A percentile compares a stretch with the other conserved stretches of the same genome.
These are phyloP conservation scores for Podospora didyma DNA, from an alignment of 495 filamentous ascomycete species.

Conservation along the genomic window DNA sequence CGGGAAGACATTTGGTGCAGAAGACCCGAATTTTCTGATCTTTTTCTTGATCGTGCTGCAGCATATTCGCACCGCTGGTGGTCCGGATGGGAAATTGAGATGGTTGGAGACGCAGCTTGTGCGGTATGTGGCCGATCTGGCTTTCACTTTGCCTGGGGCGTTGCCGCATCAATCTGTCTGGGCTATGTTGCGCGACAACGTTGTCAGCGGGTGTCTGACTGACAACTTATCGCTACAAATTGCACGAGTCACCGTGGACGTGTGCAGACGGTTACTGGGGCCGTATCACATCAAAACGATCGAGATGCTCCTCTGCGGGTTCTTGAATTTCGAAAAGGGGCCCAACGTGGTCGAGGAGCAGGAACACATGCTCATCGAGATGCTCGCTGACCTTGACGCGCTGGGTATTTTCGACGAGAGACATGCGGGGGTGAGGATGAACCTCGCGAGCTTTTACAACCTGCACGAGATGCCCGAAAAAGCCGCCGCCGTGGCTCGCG, in stretches of 20 bases:
- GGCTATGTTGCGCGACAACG: slow-evolving; percentile 2
- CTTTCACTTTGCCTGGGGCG: background rate
- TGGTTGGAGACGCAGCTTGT: slow-evolving; percentile 8
- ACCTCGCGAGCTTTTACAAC: slow-evolving; percentile 7
- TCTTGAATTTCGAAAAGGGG: slow-evolving; percentile 1
- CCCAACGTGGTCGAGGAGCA: background rate
- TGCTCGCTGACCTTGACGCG: slow-evolving; percentile 4
- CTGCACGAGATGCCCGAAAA: background rate
- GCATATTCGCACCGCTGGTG: background rate
- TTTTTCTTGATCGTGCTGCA: slow-evolving; percentile 4
- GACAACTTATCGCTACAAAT: slow-evolving; percentile 3
- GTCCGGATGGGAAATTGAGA: slow-evolving; percentile 1
- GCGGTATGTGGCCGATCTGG: slow-evolving; percentile 4
- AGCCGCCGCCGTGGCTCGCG: background rate
- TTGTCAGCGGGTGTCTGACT: slow-evolving; percentile 1
- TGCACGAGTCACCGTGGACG: background rate
- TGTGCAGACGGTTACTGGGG: background rate
- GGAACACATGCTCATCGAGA: background rate
- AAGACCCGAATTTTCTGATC: slow-evolving; percentile 4
- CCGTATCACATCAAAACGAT: slow-evolving; percentile 8
- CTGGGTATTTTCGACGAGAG: slow-evolving; percentile 11
- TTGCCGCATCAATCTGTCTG: background rate
- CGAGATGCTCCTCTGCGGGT: background rate
- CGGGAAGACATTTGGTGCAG: background rate
- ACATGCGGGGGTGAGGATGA: slow-evolving; percentile 11